Evolutionary conservation across 1,139 yeast genomes (phyloP), one percentile per base, ranked within the genome.

Genomic region (Nakaseomyces nivariensis): DNA sequence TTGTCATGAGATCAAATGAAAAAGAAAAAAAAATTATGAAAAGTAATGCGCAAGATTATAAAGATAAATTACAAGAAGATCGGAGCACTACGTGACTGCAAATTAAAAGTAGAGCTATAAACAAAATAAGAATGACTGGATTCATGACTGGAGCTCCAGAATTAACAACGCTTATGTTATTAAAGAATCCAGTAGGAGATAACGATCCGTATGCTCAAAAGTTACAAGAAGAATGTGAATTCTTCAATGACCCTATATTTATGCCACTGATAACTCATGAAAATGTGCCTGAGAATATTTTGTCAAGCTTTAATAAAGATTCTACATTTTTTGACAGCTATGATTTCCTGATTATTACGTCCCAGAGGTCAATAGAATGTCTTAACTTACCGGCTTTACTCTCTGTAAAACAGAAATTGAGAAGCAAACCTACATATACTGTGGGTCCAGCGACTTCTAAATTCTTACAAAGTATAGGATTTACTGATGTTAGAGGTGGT

Each of bases 321-420:
- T 61, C 0, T 72, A 69, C 26, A 5, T 81, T 80, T 56, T 53
- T 75, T 8, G 40, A 58, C 4, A 58, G 66, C 0, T 63, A 75
- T 47, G 71, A 74, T 50, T 77, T 79, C 1, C 67, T 87, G 42
- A 83, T 92, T 9, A 80, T 92, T n/a, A 89, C 97, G 0, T 85
- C 95, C 3, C 97, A 90, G 63, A 69, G 97, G 56, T 95, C 97
- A 0, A 95, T 90, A 0, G 97, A 90, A 59, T 84, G 90, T 34
- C 67, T 85, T 13, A 73, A 74, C 47, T 43, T 67, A 3, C 58
- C 64, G 38, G 43, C 66, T 8, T 43, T 56, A 38, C 29, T 56
- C 9, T 46, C 45, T 0, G 46, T 57, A 10, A 56, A 57, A 46
- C 37, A 58, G 0, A 48, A 40, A 4, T 69, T 79, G 3, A 67